Conservation (phyloP, 768 basidiomycete species). For the Boletus reticuloceps region DNA sequence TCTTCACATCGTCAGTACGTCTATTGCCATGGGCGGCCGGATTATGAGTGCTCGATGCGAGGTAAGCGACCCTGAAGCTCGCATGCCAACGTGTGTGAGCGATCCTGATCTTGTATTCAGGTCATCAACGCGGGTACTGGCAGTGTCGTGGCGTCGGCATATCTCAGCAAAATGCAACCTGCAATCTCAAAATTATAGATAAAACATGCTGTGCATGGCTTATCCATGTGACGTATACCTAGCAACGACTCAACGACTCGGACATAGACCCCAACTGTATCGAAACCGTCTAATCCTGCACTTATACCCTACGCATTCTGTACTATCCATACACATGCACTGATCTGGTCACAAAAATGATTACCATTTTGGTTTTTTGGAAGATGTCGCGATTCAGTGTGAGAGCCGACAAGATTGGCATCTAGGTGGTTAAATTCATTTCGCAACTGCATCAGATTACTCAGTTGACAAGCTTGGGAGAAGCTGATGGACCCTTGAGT, state of each 20-base stretch:
- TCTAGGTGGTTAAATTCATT: too few species aligned
- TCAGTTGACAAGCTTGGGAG: slow-evolving; percentile 1
- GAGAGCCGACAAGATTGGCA: too few species aligned
- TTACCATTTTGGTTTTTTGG: slow-evolving; percentile 8
- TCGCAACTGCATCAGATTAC: not conserved
- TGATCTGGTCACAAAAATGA: not conserved
- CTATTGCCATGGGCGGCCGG: slow-evolving; percentile 62
- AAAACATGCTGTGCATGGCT: slow-evolving; percentile 2
- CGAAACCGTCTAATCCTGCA: slow-evolving; percentile 15
- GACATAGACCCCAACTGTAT: slow-evolving; percentile 24
- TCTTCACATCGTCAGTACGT: slow-evolving; percentile 60
- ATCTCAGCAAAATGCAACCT: slow-evolving; percentile 75
- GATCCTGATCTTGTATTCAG: slow-evolving; percentile 31
- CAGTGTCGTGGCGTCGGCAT: slow-evolving; percentile 60
- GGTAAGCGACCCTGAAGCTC: slow-evolving; percentile 36
- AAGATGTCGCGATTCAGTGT: too few species aligned
- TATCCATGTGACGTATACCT: slow-evolving; percentile 3
- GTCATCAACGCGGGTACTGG: slow-evolving; percentile 59
- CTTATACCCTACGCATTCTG: slow-evolving; percentile 21
- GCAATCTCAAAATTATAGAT: slow-evolving; percentile 43
- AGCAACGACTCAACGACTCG: not conserved
- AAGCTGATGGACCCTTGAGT: not conserved
- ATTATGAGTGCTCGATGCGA: slow-evolving; percentile 74
- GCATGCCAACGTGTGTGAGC: not conserved
- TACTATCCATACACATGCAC: slow-evolving; percentile 17